Conservation (phyloP, 1,284 basidiomycete genomes). For the Caloboletus firmus region DNA sequence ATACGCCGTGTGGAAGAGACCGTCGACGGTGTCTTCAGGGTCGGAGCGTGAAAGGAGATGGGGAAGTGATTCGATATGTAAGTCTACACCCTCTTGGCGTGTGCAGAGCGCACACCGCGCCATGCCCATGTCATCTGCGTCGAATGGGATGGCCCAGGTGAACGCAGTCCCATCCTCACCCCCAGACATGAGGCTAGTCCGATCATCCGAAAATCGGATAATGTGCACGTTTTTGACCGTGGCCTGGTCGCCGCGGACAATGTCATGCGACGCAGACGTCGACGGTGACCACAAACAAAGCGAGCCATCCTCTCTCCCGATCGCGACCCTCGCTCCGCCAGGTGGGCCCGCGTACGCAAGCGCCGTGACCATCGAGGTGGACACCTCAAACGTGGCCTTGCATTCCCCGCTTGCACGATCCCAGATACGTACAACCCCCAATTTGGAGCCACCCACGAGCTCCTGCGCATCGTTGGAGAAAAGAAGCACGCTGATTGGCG, state of each 20-base stretch:
- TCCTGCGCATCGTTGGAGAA: conserved; percentile 14
- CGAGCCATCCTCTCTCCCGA: conserved; percentile 22
- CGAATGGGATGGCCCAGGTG: conserved; percentile 9
- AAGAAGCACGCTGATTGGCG: neutral
- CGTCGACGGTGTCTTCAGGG: neutral
- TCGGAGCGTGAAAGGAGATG: neutral
- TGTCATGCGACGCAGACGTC: conserved; percentile 14
- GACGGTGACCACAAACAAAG: conserved; percentile 20
- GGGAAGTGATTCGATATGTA: no score
- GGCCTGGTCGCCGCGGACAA: conserved; percentile 5
- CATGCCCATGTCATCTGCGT: neutral
- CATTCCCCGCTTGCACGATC: conserved; percentile 14
- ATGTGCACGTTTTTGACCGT: conserved; percentile 3
- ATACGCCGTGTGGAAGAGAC: neutral
- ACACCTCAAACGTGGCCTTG: conserved; percentile 8
- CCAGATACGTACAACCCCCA: conserved; percentile 21
- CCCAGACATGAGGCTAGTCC: conserved; percentile 3
- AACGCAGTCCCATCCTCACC: conserved; percentile 12
- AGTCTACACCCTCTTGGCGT: neutral
- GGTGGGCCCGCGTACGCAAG: conserved; percentile 1
- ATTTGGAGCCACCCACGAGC: conserved; percentile 20
- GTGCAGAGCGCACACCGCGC: neutral
- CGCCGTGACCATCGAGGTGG: conserved; percentile 17
- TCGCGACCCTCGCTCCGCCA: conserved; percentile 2
- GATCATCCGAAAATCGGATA: conserved; percentile 15